Conservation (phyloP, 192 early-diverging fungal genomes). For the Coemansia sp. region DNA sequence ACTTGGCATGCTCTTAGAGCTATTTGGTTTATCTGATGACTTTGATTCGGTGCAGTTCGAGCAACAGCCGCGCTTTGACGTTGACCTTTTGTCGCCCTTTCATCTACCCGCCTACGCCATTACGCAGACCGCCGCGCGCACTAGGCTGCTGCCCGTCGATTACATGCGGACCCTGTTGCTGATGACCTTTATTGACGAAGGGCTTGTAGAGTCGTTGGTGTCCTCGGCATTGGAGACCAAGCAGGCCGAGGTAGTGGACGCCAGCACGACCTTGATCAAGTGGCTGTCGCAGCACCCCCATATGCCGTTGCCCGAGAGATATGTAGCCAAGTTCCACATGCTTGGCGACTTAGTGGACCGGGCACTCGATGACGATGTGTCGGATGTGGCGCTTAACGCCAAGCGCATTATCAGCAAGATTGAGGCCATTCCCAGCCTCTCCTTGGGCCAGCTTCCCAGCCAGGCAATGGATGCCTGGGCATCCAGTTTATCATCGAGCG, state of each 20-base stretch:
- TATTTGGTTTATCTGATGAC: conserved; percentile 50
- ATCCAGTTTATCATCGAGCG: conserved; percentile 39
- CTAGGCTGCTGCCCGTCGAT: conserved; percentile 42
- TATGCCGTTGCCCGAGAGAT: conserved; percentile 41
- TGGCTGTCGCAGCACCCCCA: conserved; percentile 54
- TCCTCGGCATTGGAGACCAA: conserved; percentile 22
- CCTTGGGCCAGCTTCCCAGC: conserved; percentile 49
- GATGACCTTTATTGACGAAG: conserved; percentile 53
- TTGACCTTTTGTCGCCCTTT: conserved; percentile 41
- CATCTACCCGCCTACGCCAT: conserved; percentile 36
- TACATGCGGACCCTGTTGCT: conserved; percentile 52
- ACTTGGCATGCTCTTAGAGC: conserved; percentile 52
- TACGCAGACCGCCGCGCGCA: conserved; percentile 29
- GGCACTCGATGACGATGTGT: conserved; percentile 13
- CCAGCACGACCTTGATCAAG: conserved; percentile 48
- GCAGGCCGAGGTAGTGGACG: conserved; percentile 44
- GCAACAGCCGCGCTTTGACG: conserved; percentile 51
- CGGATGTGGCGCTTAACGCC: conserved; percentile 16
- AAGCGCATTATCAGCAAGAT: conserved; percentile 40
- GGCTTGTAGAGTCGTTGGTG: conserved; percentile 50
- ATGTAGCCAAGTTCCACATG: conserved; percentile 38
- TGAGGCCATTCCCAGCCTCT: conserved; percentile 47
- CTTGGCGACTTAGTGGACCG: conserved; percentile 34
- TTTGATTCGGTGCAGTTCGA: conserved; percentile 52
- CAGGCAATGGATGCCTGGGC: conserved; percentile 49